phyloP scores from a whole-genome alignment of 2,329 filamentous ascomycete species.

The Conoideocrella luteorostrata region DNA sequence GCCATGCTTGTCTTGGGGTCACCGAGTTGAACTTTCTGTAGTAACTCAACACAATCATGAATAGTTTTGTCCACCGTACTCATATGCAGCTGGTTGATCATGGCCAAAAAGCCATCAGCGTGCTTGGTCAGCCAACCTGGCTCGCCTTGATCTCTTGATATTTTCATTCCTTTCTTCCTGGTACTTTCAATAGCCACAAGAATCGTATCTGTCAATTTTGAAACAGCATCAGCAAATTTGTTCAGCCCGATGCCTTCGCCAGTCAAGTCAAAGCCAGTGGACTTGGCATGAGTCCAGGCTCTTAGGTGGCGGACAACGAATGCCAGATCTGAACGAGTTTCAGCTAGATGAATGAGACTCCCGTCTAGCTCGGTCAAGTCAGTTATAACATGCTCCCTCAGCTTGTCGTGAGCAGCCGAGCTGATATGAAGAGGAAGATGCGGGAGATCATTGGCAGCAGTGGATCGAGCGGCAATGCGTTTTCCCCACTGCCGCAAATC shows the following conservation, averaged over 20 bases:
- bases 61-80: conserved; percentile 44
- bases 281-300: conserved; percentile 50
- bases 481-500: conserved; percentile 45
- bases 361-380: conserved; percentile 31
- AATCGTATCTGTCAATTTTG: conserved; percentile 64
- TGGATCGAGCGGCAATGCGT: conserved; percentile 37
- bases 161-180: conserved; percentile 44
- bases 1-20: conserved; percentile 20
- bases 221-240: conserved; percentile 50
- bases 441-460: conserved; percentile 35
- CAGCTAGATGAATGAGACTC: conserved; percentile 34
- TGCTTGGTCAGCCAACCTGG: conserved; percentile 32
- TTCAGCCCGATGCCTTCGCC: conserved; percentile 21
- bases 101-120: conserved; percentile 43
- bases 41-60: conserved; percentile 27
- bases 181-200: conserved; percentile 75
- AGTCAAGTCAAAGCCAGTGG: conserved; percentile 10
- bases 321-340: conserved; percentile 47
- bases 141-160: conserved; percentile 28
- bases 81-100: conserved; percentile 54
- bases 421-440: conserved; percentile 46
- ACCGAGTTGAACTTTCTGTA: conserved; percentile 26
- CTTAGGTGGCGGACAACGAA: conserved; percentile 62
- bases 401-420: conserved; percentile 27
- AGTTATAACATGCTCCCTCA: conserved; percentile 28